Evolutionary conservation across 768 basidiomycete species (phyloP).

Genomic region (Lenzites betulinus): DNA sequence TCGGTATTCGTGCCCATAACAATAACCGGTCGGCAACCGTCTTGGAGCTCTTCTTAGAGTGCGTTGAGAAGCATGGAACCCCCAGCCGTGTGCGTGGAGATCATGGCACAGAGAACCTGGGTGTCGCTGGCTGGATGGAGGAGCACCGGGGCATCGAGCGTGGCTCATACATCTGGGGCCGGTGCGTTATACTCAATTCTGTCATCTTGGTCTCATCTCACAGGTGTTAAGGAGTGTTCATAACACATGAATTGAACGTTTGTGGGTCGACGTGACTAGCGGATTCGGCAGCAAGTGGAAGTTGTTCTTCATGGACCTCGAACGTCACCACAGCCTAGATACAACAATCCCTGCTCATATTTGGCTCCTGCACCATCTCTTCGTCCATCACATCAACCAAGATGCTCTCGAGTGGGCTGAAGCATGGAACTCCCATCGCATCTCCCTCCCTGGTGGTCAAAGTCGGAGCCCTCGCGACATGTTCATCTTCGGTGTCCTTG

Average conservation of each 20-base stretch:
- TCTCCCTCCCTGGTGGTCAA: slow-evolving; percentile 25
- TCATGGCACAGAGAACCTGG: slow-evolving; percentile 42
- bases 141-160: slow-evolving; percentile 32
- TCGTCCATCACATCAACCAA: slow-evolving; percentile 18
- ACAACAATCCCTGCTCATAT: slow-evolving; percentile 22
- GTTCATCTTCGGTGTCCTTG: slow-evolving; percentile 36
- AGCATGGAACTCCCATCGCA: slow-evolving; percentile 39
- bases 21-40: slow-evolving; percentile 47
- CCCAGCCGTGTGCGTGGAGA: slow-evolving; percentile 37
- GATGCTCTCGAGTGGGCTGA: slow-evolving; percentile 31
- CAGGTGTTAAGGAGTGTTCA: slow-evolving; percentile 31
- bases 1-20: slow-evolving; percentile 29
- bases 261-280: slow-evolving; percentile 34
- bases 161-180: slow-evolving; percentile 34
- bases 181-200: slow-evolving; percentile 12
- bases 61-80: slow-evolving; percentile 30
- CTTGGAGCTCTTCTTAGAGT: slow-evolving; percentile 36
- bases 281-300: slow-evolving; percentile 32
- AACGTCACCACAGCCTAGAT: slow-evolving; percentile 29
- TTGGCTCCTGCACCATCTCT: slow-evolving; percentile 31
- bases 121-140: slow-evolving; percentile 39
- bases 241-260: slow-evolving; percentile 32
- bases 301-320: slow-evolving; percentile 30
- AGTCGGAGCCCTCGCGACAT: slow-evolving; percentile 29
- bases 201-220: too few relatives aligned